Conservation (phyloP, 2,329 filamentous ascomycete species). For the Apiospora sp. region DNA sequence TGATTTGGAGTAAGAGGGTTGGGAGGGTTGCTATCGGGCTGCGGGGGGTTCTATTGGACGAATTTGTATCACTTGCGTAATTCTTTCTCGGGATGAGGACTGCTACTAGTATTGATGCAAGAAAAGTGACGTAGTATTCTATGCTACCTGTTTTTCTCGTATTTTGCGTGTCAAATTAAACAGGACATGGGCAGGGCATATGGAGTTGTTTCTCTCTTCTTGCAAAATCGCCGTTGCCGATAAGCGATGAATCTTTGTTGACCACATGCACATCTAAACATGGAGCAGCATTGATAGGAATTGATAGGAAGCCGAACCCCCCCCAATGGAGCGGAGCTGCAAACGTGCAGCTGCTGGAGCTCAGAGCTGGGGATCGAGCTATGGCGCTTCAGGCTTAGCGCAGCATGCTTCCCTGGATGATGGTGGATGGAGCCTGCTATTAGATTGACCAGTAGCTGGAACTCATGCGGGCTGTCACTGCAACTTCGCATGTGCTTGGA, state of each 20-base stretch:
- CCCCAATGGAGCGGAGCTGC: slow-evolving; percentile 10
- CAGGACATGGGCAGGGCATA: not conserved
- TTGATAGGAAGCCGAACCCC: slow-evolving; percentile 5
- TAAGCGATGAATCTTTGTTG: slow-evolving; percentile 18
- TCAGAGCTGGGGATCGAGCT: slow-evolving; percentile 9
- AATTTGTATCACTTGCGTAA: slow-evolving; percentile 19
- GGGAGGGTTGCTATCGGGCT: slow-evolving; percentile 14
- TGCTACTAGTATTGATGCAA: not conserved
- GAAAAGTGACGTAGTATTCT: not conserved
- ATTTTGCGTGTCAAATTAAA: not conserved
- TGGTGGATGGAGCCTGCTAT: not conserved
- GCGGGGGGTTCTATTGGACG: slow-evolving; percentile 1
- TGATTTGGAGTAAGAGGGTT: slow-evolving; percentile 17
- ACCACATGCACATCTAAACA: slow-evolving; percentile 18
- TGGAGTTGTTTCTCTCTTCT: not conserved
- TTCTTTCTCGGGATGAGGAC: slow-evolving; percentile 1
- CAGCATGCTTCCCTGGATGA: not conserved
- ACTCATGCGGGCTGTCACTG: slow-evolving; percentile 1
- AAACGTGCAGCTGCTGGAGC: slow-evolving; percentile 18
- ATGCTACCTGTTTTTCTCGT: not conserved
- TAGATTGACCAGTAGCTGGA: slow-evolving; percentile 12
- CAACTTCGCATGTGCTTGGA: not conserved
- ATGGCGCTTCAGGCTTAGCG: slow-evolving; percentile 1
- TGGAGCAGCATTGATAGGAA: slow-evolving; percentile 4
- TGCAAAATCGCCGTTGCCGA: not conserved